Evolutionary conservation across 1,284 basidiomycete genomes (phyloP).

Genomic region (Cryptococcus sp.): DNA sequence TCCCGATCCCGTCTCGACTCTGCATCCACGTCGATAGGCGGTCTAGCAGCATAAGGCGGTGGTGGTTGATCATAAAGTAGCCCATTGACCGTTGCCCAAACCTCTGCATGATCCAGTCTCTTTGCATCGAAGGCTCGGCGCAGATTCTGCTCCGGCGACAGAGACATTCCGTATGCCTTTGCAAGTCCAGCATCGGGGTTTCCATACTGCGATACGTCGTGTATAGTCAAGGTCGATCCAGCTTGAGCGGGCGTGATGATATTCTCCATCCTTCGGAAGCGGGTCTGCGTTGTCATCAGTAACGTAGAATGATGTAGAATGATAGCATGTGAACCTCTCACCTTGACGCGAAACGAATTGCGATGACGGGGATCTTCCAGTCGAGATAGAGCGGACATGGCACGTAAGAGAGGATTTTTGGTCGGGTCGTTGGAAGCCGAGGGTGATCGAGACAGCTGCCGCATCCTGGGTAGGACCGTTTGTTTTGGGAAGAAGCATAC

Average conservation of each 20-base stretch:
- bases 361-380: conserved; percentile 34
- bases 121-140: conserved; percentile 56
- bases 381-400: conserved; percentile 36
- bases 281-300: conserved; percentile 5
- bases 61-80: conserved; percentile 43
- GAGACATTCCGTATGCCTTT: conserved; percentile 55
- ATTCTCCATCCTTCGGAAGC: conserved; percentile 20
- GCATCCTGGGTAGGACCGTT: conserved; percentile 32
- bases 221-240: conserved; percentile 56
- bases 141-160: conserved; percentile 54
- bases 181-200: conserved; percentile 61
- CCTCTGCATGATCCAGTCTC: conserved; percentile 63
- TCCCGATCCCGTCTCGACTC: conserved; percentile 19
- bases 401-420: conserved; percentile 31
- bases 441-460: conserved; percentile 37
- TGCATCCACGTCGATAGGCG: conserved; percentile 9
- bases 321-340: conserved; percentile 3
- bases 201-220: conserved; percentile 56
- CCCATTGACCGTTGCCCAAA: conserved; percentile 61
- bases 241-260: conserved; percentile 24
- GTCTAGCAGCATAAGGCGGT: conserved; percentile 24
- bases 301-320: neutral
- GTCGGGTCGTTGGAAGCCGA: conserved; percentile 24
- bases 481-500: conserved; percentile 72
- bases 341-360: conserved; percentile 16